These are phyloP conservation scores for Fomitopsis schrenkii DNA, from an alignment of 1,284 basidiomycete species.

Conservation along the genomic window DNA sequence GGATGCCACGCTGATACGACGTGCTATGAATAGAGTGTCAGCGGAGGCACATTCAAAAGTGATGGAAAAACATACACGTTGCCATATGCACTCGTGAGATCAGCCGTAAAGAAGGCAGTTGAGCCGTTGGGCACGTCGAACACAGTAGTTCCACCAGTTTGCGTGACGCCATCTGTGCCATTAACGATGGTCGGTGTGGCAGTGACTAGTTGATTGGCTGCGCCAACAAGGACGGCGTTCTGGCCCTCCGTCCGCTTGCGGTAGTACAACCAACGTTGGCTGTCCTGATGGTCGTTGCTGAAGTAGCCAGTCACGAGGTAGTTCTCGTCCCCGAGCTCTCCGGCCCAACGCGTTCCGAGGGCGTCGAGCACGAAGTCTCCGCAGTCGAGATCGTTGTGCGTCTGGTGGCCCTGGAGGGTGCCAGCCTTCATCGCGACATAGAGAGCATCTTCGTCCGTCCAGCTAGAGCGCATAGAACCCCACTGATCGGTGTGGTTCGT, in stretches of 20 bases:
- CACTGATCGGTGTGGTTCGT: constrained; percentile 70
- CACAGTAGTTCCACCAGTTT: constrained; percentile 67
- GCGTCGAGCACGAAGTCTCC: constrained; percentile 97
- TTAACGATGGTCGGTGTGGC: constrained; percentile 63
- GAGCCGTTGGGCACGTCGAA: constrained; percentile 58
- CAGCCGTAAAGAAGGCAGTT: constrained; percentile 80
- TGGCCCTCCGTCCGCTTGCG: constrained; percentile 96
- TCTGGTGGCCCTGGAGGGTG: constrained; percentile 75
- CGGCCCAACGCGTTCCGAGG: constrained; percentile 92
- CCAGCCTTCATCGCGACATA: constrained; percentile 91
- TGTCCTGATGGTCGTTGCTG: constrained; percentile 59
- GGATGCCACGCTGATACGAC: constrained; percentile 83
- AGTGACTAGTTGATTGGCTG: constrained; percentile 77
- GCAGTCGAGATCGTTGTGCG: constrained; percentile 89
- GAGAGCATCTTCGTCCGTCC: constrained; percentile 84
- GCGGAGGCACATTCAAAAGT: constrained; percentile 7
- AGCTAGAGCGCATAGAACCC: constrained; percentile 88
- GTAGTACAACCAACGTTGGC: constrained; percentile 87
- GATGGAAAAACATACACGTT: constrained; percentile 50
- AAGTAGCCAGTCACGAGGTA: constrained; percentile 78
- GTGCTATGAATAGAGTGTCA: constrained; percentile 32
- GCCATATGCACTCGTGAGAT: constrained; percentile 81
- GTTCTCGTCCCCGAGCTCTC: constrained; percentile 89
- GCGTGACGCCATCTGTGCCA: constrained; percentile 60
- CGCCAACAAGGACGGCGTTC: constrained; percentile 85